phyloP scores from a whole-genome alignment of 805 yeast species.

The Ogataea dorogensis region DNA sequence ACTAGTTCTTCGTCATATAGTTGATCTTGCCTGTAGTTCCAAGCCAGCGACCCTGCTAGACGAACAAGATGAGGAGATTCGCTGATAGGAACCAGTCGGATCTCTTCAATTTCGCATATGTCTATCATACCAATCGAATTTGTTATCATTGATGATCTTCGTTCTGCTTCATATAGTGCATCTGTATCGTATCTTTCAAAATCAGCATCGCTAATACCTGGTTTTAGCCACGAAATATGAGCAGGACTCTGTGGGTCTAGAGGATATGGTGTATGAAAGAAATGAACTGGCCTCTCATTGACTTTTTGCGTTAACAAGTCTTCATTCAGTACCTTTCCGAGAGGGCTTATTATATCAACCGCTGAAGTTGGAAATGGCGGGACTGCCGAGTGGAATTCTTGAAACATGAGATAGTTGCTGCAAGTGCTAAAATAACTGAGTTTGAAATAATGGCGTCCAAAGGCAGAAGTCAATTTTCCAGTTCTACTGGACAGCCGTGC shows the following conservation, averaged over 20 bases:
- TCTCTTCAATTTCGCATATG: conserved; percentile 45
- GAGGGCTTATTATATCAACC: conserved; percentile 33
- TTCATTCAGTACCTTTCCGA: conserved; percentile 32
- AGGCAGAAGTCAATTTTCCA: conserved; percentile 36
- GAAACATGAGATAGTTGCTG: conserved; percentile 59
- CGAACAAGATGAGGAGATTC: conserved; percentile 29
- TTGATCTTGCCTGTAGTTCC: conserved; percentile 26
- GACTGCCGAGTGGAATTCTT: conserved; percentile 50
- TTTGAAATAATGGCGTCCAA: conserved; percentile 44
- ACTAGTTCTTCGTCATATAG: conserved; percentile 27
- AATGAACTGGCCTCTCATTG: conserved; percentile 36
- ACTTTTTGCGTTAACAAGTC: conserved; percentile 24
- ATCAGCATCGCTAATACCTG: conserved; percentile 35
- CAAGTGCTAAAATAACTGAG: conserved; percentile 63
- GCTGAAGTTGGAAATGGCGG: conserved; percentile 51
- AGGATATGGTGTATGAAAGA: conserved; percentile 54
- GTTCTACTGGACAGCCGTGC: conserved; percentile 50
- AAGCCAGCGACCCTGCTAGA: conserved; percentile 31
- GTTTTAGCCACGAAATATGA: conserved; percentile 64
- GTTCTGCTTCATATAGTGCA: conserved; percentile 64
- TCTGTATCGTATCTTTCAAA: conserved; percentile 49
- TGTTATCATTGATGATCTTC: conserved; percentile 55
- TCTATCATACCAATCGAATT: conserved; percentile 64
- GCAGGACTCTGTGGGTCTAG: conserved; percentile 44
- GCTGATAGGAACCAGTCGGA: conserved; percentile 34